Conservation (phyloP, 208 protist genomes). For the Tritrichomonas foetus region DNA sequence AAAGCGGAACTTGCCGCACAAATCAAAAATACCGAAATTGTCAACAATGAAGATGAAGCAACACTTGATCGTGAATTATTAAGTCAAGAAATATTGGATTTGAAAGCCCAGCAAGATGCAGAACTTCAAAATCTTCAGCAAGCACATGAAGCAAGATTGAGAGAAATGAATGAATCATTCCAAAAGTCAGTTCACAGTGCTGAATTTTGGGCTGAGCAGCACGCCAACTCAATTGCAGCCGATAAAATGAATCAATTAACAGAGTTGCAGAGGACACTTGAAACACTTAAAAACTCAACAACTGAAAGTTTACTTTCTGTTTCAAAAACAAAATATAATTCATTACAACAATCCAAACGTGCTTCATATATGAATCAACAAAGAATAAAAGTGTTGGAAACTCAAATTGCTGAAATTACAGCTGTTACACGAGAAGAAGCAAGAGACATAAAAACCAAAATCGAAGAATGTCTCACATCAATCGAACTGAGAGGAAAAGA, state of each 20-base stretch:
- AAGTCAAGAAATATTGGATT: neutral
- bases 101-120: neutral
- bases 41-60: neutral
- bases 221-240: neutral
- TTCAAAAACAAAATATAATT: neutral
- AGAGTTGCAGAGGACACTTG: neutral
- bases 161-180: neutral
- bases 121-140: neutral
- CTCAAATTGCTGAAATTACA: neutral
- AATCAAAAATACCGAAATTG: neutral
- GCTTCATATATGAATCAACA: neutral
- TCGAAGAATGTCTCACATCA: constrained; percentile 17
- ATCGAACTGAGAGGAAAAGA: neutral
- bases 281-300: neutral
- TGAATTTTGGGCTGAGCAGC: neutral
- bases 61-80: neutral
- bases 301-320: neutral
- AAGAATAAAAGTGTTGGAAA: neutral
- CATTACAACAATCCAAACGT: neutral
- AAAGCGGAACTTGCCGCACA: neutral
- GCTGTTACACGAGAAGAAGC: neutral
- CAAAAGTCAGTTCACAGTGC: neutral
- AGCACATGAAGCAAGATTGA: neutral
- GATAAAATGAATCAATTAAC: neutral
- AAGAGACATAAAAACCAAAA: neutral